Evolutionary conservation across 139 green algal genomes (phyloP).

Genomic region (Chlamydomonas sp.): DNA sequence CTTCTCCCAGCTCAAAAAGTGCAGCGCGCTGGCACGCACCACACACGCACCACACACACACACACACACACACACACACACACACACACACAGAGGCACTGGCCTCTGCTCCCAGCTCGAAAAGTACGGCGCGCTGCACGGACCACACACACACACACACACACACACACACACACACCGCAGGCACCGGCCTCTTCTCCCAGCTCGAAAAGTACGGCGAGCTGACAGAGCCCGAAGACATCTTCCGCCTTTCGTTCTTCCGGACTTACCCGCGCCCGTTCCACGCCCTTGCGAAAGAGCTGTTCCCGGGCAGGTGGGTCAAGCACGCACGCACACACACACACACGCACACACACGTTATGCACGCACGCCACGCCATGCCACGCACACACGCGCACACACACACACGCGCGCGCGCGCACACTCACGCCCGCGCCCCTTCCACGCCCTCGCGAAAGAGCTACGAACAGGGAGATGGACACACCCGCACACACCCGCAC

Average conservation of each 20-base stretch:
- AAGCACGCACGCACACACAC: background rate
- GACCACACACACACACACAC: too few relatives aligned
- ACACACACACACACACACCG: too few relatives aligned
- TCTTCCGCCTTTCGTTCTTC: constrained; percentile 46
- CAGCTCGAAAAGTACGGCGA: constrained; percentile 54
- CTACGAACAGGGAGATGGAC: constrained; percentile 22
- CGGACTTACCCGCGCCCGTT: constrained; percentile 57
- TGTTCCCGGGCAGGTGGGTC: constrained; percentile 23
- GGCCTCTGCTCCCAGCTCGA: constrained; percentile 64
- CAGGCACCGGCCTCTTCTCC: constrained; percentile 62
- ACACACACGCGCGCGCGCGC: too few relatives aligned
- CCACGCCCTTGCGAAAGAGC: constrained; percentile 57
- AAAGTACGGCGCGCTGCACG: constrained; percentile 54
- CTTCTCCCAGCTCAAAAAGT: constrained; percentile 59
- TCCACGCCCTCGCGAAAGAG: constrained; percentile 62
- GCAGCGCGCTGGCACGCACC: constrained; percentile 53
- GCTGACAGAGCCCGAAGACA: constrained; percentile 55
- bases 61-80: too few relatives aligned
- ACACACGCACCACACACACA: too few relatives aligned
- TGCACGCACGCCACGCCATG: too few relatives aligned
- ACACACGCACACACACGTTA: background rate
- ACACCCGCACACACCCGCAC: background rate
- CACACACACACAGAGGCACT: constrained; percentile 45
- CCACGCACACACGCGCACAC: too few relatives aligned
- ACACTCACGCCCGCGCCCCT: constrained; percentile 62